Base-by-base conservation (phyloP, 2,329 filamentous ascomycete genomes). In the Fusarium sulawesiense region DNA sequence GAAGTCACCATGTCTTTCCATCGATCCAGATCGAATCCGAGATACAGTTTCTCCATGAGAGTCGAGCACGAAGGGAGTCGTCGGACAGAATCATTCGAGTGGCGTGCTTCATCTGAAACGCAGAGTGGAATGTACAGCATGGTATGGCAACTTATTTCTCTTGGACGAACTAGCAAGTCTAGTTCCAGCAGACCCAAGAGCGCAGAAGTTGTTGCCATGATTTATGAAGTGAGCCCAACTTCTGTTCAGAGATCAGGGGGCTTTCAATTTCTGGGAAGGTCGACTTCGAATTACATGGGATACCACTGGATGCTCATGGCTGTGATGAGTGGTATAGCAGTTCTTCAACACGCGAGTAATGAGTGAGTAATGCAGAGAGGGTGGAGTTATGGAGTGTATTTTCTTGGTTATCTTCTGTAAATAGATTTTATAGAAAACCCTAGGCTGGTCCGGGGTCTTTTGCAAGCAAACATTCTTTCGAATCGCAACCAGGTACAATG, bases 251-350 rank as follows among this genome's bases (percentile, higher is more conserved):
- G n/a, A 6, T 44, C 62, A 9, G 71, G 70, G 0, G 61, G 56
- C 0, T 66, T 73, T 12, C 64, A 64, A 7, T 60, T 67, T 16
- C 3, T 32, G 3, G 71, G 70, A 1, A 70, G 61, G 13, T 48
- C 70, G 1, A 44, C 50, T 4, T 64, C 64, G 0, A 37, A 29
- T 2, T 67, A 64, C 4, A 46, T 73, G 44, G 71, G 71, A 1
- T 66, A 69, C 18, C 55, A 68, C 14, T 73, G 65, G 59, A 25
- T 58, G 9, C 25, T 73, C 3, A 60, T 66, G 48, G 70, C 62
- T 9, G 13, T 68, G 2, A 56, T 65, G 44, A 73, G 60, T 4
- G 63, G 58, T 3, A 27, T 73, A 27, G 11, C 23, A 5, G 18
- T 70, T 2, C 20, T 66, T 5, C 66, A 69, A 18, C 29, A 66